Base-by-base conservation (phyloP, 495 filamentous ascomycete genomes). In the Cercophora sp. region DNA sequence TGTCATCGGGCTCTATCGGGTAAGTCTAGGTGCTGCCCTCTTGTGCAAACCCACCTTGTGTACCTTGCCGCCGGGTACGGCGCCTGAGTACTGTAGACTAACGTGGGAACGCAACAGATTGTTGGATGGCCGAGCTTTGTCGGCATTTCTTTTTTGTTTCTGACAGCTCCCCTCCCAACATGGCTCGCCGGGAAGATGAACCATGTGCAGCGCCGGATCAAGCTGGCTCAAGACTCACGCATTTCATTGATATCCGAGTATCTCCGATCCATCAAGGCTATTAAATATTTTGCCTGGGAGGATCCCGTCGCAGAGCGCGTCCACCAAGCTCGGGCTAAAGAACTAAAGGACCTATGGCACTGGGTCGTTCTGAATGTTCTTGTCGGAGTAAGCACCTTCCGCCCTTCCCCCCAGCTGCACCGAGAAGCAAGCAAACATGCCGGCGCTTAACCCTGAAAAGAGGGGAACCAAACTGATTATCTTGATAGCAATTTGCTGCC, bases 241-340 rank as follows among this genome's bases (percentile, higher is more conserved):
- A 73, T 79, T 25, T 75, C 74, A 6, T 71, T 73, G 11, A 70
- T 78, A 22, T 67, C 71, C 8, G 76, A 79, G 45, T 78, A 76
- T 51, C 58, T 79, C 16, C 62, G 64, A 25, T 74, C 74, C 3
- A 78, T 79, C 34, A 69, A 70, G 18, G 70, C 71, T 5, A 68
- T 79, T 57, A 79, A 79, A 48, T 79, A 77, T 49, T 79, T 79
- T 57, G 68, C 73, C 5, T 79, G 75, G 76, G 75, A 79, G 41
- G 68, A 72, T 8, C 67, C 70, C 13, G 70, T 75, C 45, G 59
- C 69, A 9, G 56, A 71, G 16, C 63, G 63, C 25, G 67, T 78
- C 39, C 69, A 70, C 26, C 65, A 65, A 11, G 67, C 71, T n/a
- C 70, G 74, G 6, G 45, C 52, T 18, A 60, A 67, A 13, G 76